Conservation (phyloP, 768 basidiomycete genomes). For the Pleurotus giganteus region DNA sequence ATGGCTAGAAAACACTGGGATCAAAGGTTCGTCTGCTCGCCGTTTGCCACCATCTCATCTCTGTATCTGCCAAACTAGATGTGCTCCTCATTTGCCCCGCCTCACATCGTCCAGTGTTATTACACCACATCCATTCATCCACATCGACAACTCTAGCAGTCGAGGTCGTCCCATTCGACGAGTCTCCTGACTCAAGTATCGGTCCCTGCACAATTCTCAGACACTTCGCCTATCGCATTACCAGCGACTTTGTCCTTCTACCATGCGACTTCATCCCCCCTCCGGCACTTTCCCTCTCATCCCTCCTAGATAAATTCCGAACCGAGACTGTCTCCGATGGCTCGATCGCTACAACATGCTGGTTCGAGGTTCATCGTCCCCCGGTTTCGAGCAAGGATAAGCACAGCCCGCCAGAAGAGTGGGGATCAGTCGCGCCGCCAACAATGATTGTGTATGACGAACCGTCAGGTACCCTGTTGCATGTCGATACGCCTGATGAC, state of each 20-base stretch:
- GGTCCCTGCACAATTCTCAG: conserved; percentile 78
- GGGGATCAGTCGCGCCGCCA: conserved; percentile 47
- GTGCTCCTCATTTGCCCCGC: conserved; percentile 84
- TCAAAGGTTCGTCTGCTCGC: conserved; percentile 57
- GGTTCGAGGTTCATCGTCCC: conserved; percentile 48
- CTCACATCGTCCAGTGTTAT: conserved; percentile 70
- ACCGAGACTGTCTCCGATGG: conserved; percentile 63
- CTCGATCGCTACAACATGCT: conserved; percentile 64
- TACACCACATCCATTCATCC: conserved; percentile 83
- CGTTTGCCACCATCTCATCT: conserved; percentile 11
- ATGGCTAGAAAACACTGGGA: conserved; percentile 87
- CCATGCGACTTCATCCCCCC: conserved; percentile 92
- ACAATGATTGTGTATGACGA: conserved; percentile 70
- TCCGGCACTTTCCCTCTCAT: conserved; percentile 62
- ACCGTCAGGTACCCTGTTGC: conserved; percentile 59
- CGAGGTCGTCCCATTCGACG: conserved; percentile 79
- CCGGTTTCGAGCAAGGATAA: conserved; percentile 39
- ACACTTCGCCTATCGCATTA: conserved; percentile 73
- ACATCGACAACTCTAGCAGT: conserved; percentile 66
- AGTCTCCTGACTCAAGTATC: conserved; percentile 58
- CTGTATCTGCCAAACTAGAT: conserved; percentile 43
- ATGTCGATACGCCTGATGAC: conserved; percentile 71
- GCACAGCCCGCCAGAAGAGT: conserved; percentile 58
- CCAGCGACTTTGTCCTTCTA: conserved; percentile 83
- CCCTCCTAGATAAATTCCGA: conserved; percentile 80